Percentiles rank a stretch among this genome's conserved stretches.
Conservation (phyloP, 176 grass and related monocot species). For the Neostapfia colusana region DNA sequence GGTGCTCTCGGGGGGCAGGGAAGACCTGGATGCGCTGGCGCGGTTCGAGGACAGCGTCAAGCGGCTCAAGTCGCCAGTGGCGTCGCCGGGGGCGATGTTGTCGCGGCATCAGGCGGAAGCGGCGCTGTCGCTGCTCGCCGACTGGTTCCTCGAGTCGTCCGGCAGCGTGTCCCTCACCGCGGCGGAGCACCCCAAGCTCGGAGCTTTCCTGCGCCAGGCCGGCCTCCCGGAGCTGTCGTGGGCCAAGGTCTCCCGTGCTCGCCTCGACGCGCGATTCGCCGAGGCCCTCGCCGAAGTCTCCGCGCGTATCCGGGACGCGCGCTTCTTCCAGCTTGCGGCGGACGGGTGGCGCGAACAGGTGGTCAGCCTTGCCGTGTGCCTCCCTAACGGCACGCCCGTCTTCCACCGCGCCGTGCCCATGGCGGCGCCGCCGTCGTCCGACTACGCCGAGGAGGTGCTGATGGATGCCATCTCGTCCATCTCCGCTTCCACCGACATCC, state of each 20-base stretch:
- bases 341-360: constrained; percentile 62
- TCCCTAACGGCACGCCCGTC: constrained; percentile 69
- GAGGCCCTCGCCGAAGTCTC: constrained; percentile 49
- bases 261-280: constrained; percentile 60
- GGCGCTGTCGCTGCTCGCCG: constrained; percentile 55
- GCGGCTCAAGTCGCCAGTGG: constrained; percentile 70
- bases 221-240: constrained; percentile 47
- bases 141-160: constrained; percentile 81
- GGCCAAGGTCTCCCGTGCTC: constrained; percentile 32
- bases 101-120: constrained; percentile 56
- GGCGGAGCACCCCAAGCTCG: constrained; percentile 71
- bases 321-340: constrained; percentile 82
- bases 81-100: constrained; percentile 37
- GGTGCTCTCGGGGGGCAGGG: constrained; percentile 55
- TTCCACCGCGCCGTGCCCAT: constrained; percentile 65
- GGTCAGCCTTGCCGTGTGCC: constrained; percentile 57
- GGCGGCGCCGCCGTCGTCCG: constrained; percentile 27
- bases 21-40: constrained; percentile 58
- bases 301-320: constrained; percentile 66
- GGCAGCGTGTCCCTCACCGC: constrained; percentile 55
- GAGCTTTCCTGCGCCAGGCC: constrained; percentile 58
- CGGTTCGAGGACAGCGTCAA: constrained; percentile 76
- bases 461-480: constrained; percentile 58
- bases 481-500: constrained; percentile 32
- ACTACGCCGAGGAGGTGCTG: constrained; percentile 63